Evolutionary conservation across 2,329 filamentous ascomycete species (phyloP).

Genomic region (Fusarium lyarnte): DNA sequence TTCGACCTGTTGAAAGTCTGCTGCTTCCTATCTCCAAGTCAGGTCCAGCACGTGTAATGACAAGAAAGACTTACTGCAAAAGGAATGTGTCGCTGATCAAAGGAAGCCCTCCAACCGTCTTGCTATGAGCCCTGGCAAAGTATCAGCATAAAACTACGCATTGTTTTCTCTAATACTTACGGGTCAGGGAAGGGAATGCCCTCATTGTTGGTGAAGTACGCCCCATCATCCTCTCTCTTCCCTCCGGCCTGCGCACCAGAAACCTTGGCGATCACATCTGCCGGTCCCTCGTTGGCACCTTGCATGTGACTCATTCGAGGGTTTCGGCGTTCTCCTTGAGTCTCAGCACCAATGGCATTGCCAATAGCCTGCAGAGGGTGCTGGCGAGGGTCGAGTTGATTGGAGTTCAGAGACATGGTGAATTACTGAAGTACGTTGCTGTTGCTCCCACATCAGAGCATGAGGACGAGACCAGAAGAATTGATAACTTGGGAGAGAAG

Average conservation of each 20-base stretch:
- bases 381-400: constrained; percentile 4
- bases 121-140: background rate
- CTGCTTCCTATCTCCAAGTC: background rate
- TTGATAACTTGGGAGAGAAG: too few species aligned
- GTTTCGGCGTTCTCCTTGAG: background rate
- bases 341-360: background rate
- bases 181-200: background rate
- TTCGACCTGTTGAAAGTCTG: constrained; percentile 12
- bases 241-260: background rate
- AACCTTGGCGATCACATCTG: constrained; percentile 1
- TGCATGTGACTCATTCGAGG: background rate
- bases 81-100: constrained; percentile 1
- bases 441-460: background rate
- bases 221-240: background rate
- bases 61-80: background rate
- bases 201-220: constrained; percentile 7
- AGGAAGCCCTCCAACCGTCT: background rate
- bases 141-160: fast-evolving
- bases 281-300: background rate
- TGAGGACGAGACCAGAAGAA: background rate
- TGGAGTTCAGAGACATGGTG: constrained; percentile 11
- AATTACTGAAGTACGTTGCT: background rate
- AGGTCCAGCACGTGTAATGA: background rate
- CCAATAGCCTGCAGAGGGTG: background rate
- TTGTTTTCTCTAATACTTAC: background rate